Evolutionary conservation across 352 stramenopile species (phyloP).

Genomic region (Phytophthora constricta): DNA sequence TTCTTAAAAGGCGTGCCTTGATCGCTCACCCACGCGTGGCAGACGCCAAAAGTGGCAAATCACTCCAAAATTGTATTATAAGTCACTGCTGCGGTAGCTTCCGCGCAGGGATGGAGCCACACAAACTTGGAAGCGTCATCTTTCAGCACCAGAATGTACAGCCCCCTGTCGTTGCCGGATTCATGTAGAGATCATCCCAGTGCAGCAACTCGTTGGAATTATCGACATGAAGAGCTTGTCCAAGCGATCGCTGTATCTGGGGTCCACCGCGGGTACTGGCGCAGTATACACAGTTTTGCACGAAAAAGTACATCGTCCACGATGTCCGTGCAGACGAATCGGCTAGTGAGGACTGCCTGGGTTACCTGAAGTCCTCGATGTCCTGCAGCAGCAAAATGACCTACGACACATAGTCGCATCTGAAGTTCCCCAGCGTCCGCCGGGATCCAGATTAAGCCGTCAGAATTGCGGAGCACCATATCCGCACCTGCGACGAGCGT

Average conservation of each 20-base stretch:
- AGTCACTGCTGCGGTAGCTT: neutral
- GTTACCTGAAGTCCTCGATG: slow-evolving; percentile 2
- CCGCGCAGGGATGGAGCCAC: neutral
- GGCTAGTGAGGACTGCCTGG: neutral
- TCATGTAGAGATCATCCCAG: slow-evolving; percentile 6
- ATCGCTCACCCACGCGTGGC: neutral
- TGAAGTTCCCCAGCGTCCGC: neutral
- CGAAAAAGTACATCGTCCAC: neutral
- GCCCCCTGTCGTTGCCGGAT: no score
- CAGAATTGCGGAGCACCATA: no score
- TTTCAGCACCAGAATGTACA: slow-evolving; percentile 4
- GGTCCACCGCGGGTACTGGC: neutral
- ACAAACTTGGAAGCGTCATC: slow-evolving; percentile 3
- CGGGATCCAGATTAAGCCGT: slow-evolving; percentile 1
- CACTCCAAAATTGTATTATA: no score
- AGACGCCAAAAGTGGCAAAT: slow-evolving; percentile 3
- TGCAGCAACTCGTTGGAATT: slow-evolving; percentile 1
- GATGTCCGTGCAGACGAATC: neutral
- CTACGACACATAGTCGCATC: slow-evolving; percentile 11
- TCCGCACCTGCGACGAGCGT: neutral
- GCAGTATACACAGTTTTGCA: neutral
- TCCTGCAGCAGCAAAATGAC: slow-evolving; percentile 11
- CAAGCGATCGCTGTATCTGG: neutral
- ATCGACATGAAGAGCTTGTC: neutral
- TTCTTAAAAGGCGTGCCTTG: slow-evolving; percentile 11